Conservation (phyloP, 2,329 filamentous ascomycete genomes). For the Apiospora hydei region DNA sequence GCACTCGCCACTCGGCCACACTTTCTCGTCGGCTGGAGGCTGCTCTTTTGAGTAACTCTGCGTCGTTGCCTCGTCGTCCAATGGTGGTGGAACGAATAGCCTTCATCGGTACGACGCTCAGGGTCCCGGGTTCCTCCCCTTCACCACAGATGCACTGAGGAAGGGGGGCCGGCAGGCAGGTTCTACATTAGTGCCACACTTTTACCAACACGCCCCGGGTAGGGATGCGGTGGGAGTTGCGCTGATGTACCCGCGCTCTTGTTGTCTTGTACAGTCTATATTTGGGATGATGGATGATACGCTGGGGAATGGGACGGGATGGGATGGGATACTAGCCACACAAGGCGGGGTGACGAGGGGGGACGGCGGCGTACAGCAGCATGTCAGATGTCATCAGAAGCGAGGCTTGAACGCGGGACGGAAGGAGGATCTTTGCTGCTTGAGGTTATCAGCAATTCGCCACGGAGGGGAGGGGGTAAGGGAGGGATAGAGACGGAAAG, state of each 20-base stretch:
- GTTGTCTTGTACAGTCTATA: neutral
- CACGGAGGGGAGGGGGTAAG: neutral
- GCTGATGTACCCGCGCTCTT: neutral
- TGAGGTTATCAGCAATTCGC: slow-evolving; percentile 13
- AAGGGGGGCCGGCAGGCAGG: neutral
- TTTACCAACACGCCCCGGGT: slow-evolving; percentile 20
- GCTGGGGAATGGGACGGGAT: neutral
- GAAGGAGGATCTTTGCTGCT: neutral
- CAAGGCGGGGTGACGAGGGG: neutral
- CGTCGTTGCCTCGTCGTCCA: neutral
- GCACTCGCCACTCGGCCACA: neutral
- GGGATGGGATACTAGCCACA: slow-evolving; percentile 1
- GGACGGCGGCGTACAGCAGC: neutral
- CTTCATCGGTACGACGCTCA: slow-evolving; percentile 5
- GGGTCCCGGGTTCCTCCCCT: neutral
- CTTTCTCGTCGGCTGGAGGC: neutral
- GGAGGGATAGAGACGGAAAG: neutral
- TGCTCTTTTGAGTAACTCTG: neutral
- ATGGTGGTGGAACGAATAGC: neutral
- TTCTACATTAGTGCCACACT: slow-evolving; percentile 2
- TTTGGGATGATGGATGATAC: slow-evolving; percentile 18
- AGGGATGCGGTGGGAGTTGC: neutral
- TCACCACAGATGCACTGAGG: neutral
- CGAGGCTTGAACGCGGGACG: slow-evolving; percentile 7
- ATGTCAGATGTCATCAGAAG: neutral